Base-by-base conservation (phyloP, 345 rosid species). In the Salix purpurea region DNA sequence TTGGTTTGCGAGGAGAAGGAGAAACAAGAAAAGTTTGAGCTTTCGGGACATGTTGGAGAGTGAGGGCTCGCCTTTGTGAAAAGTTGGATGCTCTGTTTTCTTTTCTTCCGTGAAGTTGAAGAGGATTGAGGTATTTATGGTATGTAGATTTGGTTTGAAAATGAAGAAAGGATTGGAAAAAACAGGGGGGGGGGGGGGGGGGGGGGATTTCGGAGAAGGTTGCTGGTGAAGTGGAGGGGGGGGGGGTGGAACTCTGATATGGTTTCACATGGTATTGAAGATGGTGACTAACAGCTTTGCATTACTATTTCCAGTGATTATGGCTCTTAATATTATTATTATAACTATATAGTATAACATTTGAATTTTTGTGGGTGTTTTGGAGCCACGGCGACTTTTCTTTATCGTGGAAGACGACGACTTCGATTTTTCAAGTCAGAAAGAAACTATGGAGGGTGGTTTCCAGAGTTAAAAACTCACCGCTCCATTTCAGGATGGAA, bases 1-100 rank as follows among this genome's bases (percentile, higher is more conserved):
- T 70, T 76, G 76, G 76, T 66, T 56, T 28, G 64, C 12, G 15
- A 66, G 61, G 39, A 56, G 26, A 23, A 70, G 39, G 24, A 82
- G 28, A 18, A 69, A 64, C 21, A 77, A 39, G 68, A 64, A 6
- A 13, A 39, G 30, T 15, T 2, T 4, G 46, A 66, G 72, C 36
- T 21, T 54, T 5, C 13, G 15, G 77, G 30, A 46, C 74, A 60
- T 77, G 30, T 5, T 5, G 14, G 28, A 15, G 11, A 34, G n/a
- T 11, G 9, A 24, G 26, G 26, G 23, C 15, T 69, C 37, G 58
- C 14, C 28, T 42, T 69, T 26, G 36, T 40, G 21, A 64, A 64
- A 15, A 37, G 30, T 21, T 14, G 67, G 67, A 28, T 64, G 67
- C 34, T 64, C 34, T 32, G 32, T 16, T 65, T 24, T 65, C 10